Base-by-base conservation (phyloP, 345 rosid genomes). In the Combretum micranthum region DNA sequence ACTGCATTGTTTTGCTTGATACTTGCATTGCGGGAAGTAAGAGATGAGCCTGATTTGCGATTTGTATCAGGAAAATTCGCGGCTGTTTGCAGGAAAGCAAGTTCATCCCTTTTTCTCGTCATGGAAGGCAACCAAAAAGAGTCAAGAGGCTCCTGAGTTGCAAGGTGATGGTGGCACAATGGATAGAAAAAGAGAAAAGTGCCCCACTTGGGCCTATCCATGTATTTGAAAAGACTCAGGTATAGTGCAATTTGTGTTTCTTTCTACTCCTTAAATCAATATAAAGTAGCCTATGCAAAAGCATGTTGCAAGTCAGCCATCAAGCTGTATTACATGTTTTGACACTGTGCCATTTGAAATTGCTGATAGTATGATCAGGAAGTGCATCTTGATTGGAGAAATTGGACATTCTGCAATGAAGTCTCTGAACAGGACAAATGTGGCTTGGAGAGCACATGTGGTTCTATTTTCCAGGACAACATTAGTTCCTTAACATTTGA, bases 21-120 rank as follows among this genome's bases (percentile, higher is more conserved):
- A 22, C 15, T 50, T 19, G 26, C 53, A 50, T 19, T n/a, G 20
- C 25, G n/a, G 52, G 52, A 17, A 48, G 21, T 18, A 15, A 21
- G 39, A 20, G 55, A 19, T 37, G 20, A 8, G 25, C 20, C 15
- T 48, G 1, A 3, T 60, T 12, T 15, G 22, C 44, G 4, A 20
- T 51, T 23, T 54, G 77, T 72, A 67, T 67, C 71, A 88, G 98
- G 98, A 92, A 72, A 71, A 86, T 71, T 85, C 73, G 4, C 74
- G 81, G n/a, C 56, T 75, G 67, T 87, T 80, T 58, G 72, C 87
- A 14, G 96, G 95, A 53, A 90, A 73, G 67, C 84, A 82, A 69
- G 22, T 89, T 47, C 96, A 93, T 74, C 96, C 99, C 12, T 89
- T 89, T 71, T 93, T 89, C 73, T 65, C 89, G 21, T 68, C 81